phyloP scores from a whole-genome alignment of 495 filamentous ascomycete genomes.

The Podospora appendiculata region DNA sequence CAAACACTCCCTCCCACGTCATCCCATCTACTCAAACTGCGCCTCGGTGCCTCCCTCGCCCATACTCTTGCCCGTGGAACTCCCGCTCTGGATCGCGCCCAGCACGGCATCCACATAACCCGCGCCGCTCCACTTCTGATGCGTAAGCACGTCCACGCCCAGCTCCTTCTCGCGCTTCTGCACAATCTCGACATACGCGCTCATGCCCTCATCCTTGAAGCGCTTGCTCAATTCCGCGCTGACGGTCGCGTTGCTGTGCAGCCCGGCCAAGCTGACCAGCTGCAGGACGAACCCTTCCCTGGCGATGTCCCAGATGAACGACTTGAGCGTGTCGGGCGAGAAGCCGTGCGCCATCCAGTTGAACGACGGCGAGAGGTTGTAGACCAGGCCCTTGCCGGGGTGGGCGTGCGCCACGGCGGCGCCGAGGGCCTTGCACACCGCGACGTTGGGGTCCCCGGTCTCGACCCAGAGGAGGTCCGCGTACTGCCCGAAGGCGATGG shows the following conservation, averaged over 20 bases:
- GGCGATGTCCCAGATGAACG: constrained; percentile 93
- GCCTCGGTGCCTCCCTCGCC: constrained; percentile 73
- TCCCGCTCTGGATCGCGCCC: constrained; percentile 87
- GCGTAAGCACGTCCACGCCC: constrained; percentile 89
- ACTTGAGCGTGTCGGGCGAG: constrained; percentile 64
- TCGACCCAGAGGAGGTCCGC: constrained; percentile 97
- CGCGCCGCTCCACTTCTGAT: constrained; percentile 98
- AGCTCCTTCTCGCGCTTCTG: constrained; percentile 86
- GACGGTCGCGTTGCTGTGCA: constrained; percentile 84
- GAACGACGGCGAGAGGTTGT: constrained; percentile 93
- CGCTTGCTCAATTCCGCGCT: constrained; percentile 72
- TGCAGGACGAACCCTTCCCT: constrained; percentile 91
- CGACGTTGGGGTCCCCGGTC: constrained; percentile 78
- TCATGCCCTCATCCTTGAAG: constrained; percentile 90
- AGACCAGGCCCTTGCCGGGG: constrained; percentile 84
- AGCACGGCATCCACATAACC: constrained; percentile 88
- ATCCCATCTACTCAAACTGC: constrained; percentile 34
- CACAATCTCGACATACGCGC: constrained; percentile 86
- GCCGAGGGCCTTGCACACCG: constrained; percentile 67
- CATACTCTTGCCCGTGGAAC: constrained; percentile 74
- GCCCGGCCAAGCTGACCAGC: constrained; percentile 81
- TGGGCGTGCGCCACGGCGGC: constrained; percentile 55
- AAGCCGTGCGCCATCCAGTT: constrained; percentile 98
- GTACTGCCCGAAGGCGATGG: constrained; percentile 82
- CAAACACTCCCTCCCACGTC: too few relatives aligned